Evolutionary conservation across 1,284 basidiomycete species (phyloP).

Genomic region (Cronartium quercuum): DNA sequence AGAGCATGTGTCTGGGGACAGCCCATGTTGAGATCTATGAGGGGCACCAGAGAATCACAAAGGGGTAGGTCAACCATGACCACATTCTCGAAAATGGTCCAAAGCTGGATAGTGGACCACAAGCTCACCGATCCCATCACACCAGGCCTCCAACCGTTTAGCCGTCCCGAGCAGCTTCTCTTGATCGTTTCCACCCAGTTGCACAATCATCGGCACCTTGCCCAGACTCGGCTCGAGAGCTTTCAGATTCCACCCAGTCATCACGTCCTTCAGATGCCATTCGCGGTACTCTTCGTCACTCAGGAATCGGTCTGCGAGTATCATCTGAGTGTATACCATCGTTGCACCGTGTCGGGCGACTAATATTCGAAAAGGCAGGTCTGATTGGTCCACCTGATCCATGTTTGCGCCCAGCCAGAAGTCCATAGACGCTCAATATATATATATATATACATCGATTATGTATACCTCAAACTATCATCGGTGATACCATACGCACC

Average conservation of each 20-base stretch:
- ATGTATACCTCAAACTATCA: not conserved
- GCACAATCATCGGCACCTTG: slow-evolving; percentile 59
- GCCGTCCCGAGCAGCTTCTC: slow-evolving; percentile 59
- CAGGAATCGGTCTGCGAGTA: slow-evolving; percentile 58
- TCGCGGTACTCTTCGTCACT: slow-evolving; percentile 60
- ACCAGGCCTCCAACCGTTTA: slow-evolving; percentile 56
- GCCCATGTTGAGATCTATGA: slow-evolving; percentile 57
- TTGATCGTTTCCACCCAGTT: slow-evolving; percentile 64
- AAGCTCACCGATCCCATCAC: slow-evolving; percentile 54
- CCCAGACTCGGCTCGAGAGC: slow-evolving; percentile 38
- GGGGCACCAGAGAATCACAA: not conserved
- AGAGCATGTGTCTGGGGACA: slow-evolving; percentile 66
- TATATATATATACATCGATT: slow-evolving; percentile 52
- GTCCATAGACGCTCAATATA: slow-evolving; percentile 55
- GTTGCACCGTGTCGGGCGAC: slow-evolving; percentile 60
- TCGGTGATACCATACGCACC: not conserved
- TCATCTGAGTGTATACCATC: slow-evolving; percentile 66
- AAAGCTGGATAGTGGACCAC: too few species aligned
- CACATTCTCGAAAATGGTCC: too few species aligned
- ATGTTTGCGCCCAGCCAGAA: slow-evolving; percentile 51
- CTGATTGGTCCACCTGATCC: slow-evolving; percentile 52
- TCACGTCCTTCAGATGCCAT: slow-evolving; percentile 57
- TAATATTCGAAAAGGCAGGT: slow-evolving; percentile 62
- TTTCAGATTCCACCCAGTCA: slow-evolving; percentile 47
- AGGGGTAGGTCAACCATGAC: not conserved